Evolutionary conservation across 2,329 filamentous ascomycete genomes (phyloP), one percentile per base, ranked within the genome.

Genomic region (Ceratocystiopsis sp.): DNA sequence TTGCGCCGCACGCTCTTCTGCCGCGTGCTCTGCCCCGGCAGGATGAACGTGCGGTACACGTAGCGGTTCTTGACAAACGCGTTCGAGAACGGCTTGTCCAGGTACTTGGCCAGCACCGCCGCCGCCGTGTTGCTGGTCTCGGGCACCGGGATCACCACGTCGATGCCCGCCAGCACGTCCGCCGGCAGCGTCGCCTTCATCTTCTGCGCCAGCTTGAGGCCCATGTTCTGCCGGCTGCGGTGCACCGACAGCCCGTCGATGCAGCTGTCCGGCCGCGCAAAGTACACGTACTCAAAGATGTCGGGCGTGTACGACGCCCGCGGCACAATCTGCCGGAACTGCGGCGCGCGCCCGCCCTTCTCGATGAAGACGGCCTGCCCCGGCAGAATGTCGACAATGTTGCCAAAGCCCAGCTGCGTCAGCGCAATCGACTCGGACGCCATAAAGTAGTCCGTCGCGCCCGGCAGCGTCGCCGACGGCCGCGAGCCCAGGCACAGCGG

Each of bases 201-300:
- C 40, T 74, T 81, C 48, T 82, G 71, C 14, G 84, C 87, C 37
- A 95, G 69, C 55, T 80, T 80, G 55, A 74, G 69, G 38, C 86
- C 86, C 87, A 94, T 94, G 52, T 84, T 81, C 55, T 89, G 79
- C 42, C 87, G 75, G 51, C 80, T 85, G 51, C 78, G 75, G 56
- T 93, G 78, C 21, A 95, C 82, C 44, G 82, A 85, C 50, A 94
- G 93, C 16, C 84, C 85, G 55, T 94, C 86, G 45, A 93, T 89
- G 51, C 78, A 68, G 0, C 75, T 79, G 59, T 93, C 86, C 1
- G 84, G 84, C 2, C 86, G 70, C 14, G 84, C 80, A 53, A 93
- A 86, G 63, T 94, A 94, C 45, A 93, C 80, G 50, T 78, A 85
- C 61, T 93, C 84, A 54, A 93, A 91, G 48, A 85, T 81, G 57